These are phyloP conservation scores for Penicillium alfredii DNA, from an alignment of 495 filamentous ascomycete genomes.

Conservation along the genomic window DNA sequence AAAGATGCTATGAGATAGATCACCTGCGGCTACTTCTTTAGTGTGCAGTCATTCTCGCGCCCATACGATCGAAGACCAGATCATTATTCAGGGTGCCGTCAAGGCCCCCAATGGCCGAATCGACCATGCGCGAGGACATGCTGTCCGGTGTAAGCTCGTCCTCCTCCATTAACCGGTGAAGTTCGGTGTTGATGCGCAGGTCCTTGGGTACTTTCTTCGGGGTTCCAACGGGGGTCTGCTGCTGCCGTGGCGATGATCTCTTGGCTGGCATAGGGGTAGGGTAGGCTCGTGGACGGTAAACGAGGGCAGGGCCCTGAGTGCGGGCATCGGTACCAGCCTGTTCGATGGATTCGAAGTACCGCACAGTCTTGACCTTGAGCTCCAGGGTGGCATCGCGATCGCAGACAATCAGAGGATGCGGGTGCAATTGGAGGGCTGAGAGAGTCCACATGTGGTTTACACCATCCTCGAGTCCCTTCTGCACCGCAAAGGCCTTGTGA, in stretches of 20 bases:
- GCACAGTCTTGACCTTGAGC: slow-evolving; percentile 80
- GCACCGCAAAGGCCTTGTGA: slow-evolving; percentile 74
- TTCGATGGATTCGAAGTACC: slow-evolving; percentile 59
- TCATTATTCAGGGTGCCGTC: slow-evolving; percentile 38
- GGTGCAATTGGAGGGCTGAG: slow-evolving; percentile 72
- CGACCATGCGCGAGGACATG: slow-evolving; percentile 60
- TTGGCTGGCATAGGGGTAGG: slow-evolving; percentile 29
- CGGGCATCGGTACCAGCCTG: slow-evolving; percentile 52
- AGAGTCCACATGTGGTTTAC: slow-evolving; percentile 90
- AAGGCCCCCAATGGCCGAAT: slow-evolving; percentile 44
- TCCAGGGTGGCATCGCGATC: slow-evolving; percentile 83
- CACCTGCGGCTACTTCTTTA: slow-evolving; percentile 14
- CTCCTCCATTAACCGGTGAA: slow-evolving; percentile 33
- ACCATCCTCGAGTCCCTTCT: slow-evolving; percentile 74
- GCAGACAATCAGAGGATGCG: slow-evolving; percentile 72
- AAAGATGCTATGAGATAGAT: slow-evolving; percentile 1
- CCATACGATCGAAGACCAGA: slow-evolving; percentile 40
- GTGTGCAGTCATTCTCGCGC: slow-evolving; percentile 30
- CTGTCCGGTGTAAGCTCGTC: slow-evolving; percentile 60
- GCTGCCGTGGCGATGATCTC: slow-evolving; percentile 18
- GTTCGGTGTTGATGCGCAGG: slow-evolving; percentile 41
- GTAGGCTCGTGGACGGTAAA: slow-evolving; percentile 38
- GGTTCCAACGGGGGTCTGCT: slow-evolving; percentile 22
- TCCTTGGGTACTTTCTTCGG: slow-evolving; percentile 37
- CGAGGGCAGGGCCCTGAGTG: slow-evolving; percentile 50